Evolutionary conservation across 345 rosid species (phyloP).

Genomic region (Populus euphratica): DNA sequence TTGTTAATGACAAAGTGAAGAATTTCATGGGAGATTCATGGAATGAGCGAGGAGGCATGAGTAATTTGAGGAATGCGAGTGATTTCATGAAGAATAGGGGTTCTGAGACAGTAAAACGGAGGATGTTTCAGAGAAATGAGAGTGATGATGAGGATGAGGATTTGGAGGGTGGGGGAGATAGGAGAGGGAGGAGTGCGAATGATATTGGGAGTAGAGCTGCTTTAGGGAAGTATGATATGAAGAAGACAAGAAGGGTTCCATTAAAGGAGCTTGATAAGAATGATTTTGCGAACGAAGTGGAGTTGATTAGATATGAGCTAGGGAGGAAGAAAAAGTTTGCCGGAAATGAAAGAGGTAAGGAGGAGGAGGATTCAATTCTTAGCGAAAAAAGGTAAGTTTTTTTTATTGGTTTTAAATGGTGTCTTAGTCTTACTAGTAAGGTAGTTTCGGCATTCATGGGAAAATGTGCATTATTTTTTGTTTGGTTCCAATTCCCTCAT

Average conservation of each 20-base stretch:
- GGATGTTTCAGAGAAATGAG: conserved; percentile 45
- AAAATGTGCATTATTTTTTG: neutral
- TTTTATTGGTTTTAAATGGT: neutral
- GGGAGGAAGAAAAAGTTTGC: conserved; percentile 42
- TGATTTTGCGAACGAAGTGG: conserved; percentile 55
- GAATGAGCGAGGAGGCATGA: conserved; percentile 2
- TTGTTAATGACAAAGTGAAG: conserved; percentile 20
- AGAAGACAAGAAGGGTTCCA: conserved; percentile 59
- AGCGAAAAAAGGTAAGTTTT: conserved; percentile 50
- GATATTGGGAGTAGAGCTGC: conserved; percentile 68
- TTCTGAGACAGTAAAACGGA: conserved; percentile 14
- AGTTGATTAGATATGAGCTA: conserved; percentile 55
- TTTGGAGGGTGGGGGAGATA: conserved; percentile 30
- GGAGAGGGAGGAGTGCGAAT: conserved; percentile 44
- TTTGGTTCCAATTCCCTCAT: no score
- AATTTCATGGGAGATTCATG: conserved; percentile 18
- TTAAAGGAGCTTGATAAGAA: conserved; percentile 46
- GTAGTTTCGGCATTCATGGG: neutral
- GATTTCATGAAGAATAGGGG: conserved; percentile 13
- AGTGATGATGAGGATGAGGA: conserved; percentile 43
- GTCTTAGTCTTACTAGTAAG: neutral
- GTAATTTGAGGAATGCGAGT: neutral
- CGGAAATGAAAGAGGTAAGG: conserved; percentile 25
- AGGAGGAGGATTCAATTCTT: conserved; percentile 47
- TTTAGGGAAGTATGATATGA: conserved; percentile 68